Percentiles rank a stretch among this genome's conserved stretches.
phyloP scores from a whole-genome alignment of 495 filamentous ascomycete genomes.

The Aspergillus steynii region DNA sequence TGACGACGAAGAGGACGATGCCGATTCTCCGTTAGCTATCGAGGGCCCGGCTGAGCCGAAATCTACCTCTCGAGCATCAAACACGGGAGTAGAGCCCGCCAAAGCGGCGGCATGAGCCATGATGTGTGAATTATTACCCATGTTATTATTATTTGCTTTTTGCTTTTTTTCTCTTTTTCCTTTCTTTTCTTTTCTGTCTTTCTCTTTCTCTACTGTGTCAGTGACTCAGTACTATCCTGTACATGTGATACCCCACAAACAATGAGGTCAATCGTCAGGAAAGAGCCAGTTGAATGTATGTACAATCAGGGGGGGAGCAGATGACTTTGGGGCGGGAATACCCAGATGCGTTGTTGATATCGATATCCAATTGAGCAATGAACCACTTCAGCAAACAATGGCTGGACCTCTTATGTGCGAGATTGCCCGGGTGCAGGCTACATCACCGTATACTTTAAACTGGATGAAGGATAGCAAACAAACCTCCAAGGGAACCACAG shows the following conservation, averaged over 20 bases:
- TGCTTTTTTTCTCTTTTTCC: background rate
- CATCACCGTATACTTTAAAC: background rate
- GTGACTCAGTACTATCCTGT: background rate
- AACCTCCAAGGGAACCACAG: background rate
- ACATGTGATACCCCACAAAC: background rate
- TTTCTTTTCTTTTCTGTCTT: no score
- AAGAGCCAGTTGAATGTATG: background rate
- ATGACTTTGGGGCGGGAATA: background rate
- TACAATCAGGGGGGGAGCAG: background rate
- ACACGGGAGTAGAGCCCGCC: constrained; percentile 9
- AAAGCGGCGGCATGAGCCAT: constrained; percentile 10
- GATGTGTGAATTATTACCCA: background rate
- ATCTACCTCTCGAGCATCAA: constrained; percentile 6
- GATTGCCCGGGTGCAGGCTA: background rate
- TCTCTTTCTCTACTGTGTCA: constrained; percentile 1
- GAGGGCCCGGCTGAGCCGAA: constrained; percentile 32
- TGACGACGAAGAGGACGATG: constrained; percentile 41
- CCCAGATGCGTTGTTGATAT: constrained; percentile 5
- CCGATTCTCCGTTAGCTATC: constrained; percentile 28
- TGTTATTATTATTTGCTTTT: background rate
- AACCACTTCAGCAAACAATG: constrained; percentile 4
- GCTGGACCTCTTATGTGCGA: background rate
- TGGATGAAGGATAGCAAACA: background rate
- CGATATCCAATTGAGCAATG: background rate
- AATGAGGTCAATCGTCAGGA: constrained; percentile 1